Base-by-base conservation (phyloP, 2,329 filamentous ascomycete species). In the Penicillium sp. region DNA sequence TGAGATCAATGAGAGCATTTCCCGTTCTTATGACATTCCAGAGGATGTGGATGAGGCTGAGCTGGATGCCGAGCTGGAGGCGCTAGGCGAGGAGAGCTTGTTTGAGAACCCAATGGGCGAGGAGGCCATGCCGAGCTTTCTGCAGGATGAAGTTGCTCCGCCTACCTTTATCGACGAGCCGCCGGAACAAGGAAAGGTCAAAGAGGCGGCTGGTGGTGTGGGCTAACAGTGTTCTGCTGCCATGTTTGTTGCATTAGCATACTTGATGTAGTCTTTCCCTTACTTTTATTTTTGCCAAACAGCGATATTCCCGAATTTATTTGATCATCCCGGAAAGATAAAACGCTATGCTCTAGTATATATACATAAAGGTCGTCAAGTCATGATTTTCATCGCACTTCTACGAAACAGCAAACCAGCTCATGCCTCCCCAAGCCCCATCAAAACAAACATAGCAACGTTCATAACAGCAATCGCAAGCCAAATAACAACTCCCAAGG, bases 41-140 rank as follows among this genome's bases (percentile, higher is more conserved):
- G 94, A 99, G 67, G 94, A 97, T 72, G 91, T 99, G 21, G 93
- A 97, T 71, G 94, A 99, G 83, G 86, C 89, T 1, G 94, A 99
- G 78, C 76, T 99, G 60, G 94, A 99, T 77, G 94, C 94, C 3
- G 94, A 99, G 80, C 77, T 99, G 52, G 94, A 99, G 79, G 92
- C 94, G 6, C 75, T 99, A 35, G 93, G 93, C 1, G 88, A 96
- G 66, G 94, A 99, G 76, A 88, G 91, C n/a, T 90, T 97, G 76
- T 81, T 95, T 65, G 92, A 96, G 69, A 83, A 83, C 51, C 80
- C 74, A 49, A 77, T 48, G 52, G 52, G 52, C 7, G 83, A 80
- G 28, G 84, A 83, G 48, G 80, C 79, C 35, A 72, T 95, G 64
- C 94, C 94, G 0, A 87, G 87, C 51, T 99, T 96, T 74, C 79